Conservation (phyloP, 164 flowering plant species). For the grape (Vitis vinifera) region ASM3070453v1 NC_081810.1:20123001-20123500, state of each 20-base stretch:
- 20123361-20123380: too few relatives aligned
- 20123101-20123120: slow-evolving; percentile 4
- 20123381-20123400: too few relatives aligned
- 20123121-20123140: neutral
- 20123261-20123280: neutral
- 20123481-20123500: too few relatives aligned
- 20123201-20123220: slow-evolving; percentile 10
- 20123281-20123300: neutral
- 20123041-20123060: slow-evolving; percentile 1
- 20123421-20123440: too few relatives aligned
- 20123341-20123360: slow-evolving; percentile 6
- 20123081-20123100: neutral
- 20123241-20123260: neutral
- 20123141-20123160: neutral
- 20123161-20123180: neutral
- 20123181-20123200: slow-evolving; percentile 3
- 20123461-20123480: too few relatives aligned
- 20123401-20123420: too few relatives aligned
- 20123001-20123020: neutral
- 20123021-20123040: slow-evolving; percentile 7
- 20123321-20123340: slow-evolving; percentile 5
- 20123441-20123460: too few relatives aligned
- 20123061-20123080: neutral
- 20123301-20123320: neutral
- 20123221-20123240: neutral